A percentile compares a stretch with the other conserved stretches of the same genome.
Conservation (phyloP, 768 basidiomycete genomes). For the Mrakia hoshinonis region DNA sequence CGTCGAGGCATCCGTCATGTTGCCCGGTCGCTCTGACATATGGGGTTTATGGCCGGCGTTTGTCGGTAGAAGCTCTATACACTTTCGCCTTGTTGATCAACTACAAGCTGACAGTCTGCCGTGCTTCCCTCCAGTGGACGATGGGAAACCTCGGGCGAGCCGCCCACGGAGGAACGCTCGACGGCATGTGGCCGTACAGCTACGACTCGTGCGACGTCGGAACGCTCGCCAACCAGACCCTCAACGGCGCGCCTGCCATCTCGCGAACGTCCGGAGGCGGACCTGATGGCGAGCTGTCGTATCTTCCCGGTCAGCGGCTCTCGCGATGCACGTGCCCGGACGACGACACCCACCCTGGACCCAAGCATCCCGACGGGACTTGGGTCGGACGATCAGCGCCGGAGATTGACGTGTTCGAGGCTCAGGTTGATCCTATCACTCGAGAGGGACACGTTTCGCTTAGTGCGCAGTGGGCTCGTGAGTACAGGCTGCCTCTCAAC, state of each 20-base stretch:
- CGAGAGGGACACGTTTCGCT: conserved; percentile 17
- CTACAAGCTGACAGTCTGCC: too few relatives aligned
- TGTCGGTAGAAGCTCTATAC: too few relatives aligned
- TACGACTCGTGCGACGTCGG: conserved; percentile 1
- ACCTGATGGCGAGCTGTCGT: conserved; percentile 26
- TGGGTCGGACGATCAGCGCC: conserved; percentile 63
- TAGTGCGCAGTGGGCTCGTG: conserved; percentile 13
- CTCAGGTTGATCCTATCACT: conserved; percentile 45
- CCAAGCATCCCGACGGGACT: conserved; percentile 44
- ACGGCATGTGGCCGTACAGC: conserved; percentile 3
- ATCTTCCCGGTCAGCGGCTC: conserved; percentile 39
- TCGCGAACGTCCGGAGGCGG: conserved; percentile 8
- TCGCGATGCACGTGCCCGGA: conserved; percentile 60
- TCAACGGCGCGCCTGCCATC: neutral
- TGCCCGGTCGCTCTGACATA: conserved; percentile 11
- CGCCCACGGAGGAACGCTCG: conserved; percentile 26
- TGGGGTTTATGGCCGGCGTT: conserved; percentile 31
- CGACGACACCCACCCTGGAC: conserved; percentile 42
- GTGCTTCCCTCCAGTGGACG: conserved; percentile 42
- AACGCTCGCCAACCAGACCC: conserved; percentile 21
- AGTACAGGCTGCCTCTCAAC: neutral
- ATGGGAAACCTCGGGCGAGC: conserved; percentile 30
- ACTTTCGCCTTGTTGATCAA: neutral
- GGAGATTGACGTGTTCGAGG: conserved; percentile 70
- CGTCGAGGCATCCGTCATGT: conserved; percentile 14